phyloP scores from a whole-genome alignment of 106 monocot species.

The Dendrobium officinale region DNA sequence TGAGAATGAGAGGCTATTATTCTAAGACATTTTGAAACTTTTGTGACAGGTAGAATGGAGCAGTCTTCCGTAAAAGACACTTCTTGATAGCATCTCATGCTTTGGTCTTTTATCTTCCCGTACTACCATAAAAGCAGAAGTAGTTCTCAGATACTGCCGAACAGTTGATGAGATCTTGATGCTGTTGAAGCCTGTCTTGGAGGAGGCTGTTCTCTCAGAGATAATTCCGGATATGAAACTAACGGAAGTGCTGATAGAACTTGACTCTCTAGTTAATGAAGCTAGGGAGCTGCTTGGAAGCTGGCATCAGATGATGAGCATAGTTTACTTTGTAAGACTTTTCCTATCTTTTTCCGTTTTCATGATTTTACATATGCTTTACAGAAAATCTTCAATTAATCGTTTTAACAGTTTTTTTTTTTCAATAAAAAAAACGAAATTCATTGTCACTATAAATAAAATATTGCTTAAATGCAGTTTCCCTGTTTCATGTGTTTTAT shows the following conservation, averaged over 20 bases:
- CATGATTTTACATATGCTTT: neutral
- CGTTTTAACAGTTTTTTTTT: neutral
- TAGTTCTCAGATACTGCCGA: conserved; percentile 58
- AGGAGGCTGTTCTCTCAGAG: conserved; percentile 26
- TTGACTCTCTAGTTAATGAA: conserved; percentile 40
- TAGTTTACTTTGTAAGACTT: conserved; percentile 63
- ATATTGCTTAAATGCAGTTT: neutral
- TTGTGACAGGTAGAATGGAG: conserved; percentile 45
- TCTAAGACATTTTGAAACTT: neutral
- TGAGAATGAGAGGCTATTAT: neutral
- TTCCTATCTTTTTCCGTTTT: neutral
- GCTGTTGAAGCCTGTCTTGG: conserved; percentile 47
- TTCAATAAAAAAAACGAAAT: neutral
- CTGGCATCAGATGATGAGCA: conserved; percentile 82
- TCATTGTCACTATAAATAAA: neutral
- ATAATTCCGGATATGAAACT: conserved; percentile 41
- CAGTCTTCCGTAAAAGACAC: conserved; percentile 30
- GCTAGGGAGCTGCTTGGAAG: conserved; percentile 46
- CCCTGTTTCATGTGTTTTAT: neutral
- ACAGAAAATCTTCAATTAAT: neutral
- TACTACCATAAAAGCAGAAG: conserved; percentile 23
- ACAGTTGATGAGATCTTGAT: conserved; percentile 53
- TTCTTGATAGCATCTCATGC: conserved; percentile 44
- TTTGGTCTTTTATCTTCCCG: conserved; percentile 44
- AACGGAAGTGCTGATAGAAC: conserved; percentile 36